These are phyloP conservation scores for Phialocephala subalpina DNA, from an alignment of 2,329 filamentous ascomycete species.

Conservation along the genomic window DNA sequence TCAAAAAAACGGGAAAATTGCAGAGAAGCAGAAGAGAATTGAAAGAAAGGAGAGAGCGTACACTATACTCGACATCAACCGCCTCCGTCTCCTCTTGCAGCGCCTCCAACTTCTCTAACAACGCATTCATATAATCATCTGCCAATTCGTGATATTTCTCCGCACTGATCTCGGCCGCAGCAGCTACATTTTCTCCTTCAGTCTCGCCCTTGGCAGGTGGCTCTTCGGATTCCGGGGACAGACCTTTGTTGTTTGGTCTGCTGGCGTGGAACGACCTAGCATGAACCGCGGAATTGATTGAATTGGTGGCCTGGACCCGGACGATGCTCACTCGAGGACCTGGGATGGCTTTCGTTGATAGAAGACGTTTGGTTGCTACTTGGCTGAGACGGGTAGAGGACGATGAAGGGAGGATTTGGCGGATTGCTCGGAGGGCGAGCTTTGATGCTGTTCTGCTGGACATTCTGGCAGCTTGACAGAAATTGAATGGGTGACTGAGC, in stretches of 20 bases:
- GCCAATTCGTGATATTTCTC: constrained; percentile 80
- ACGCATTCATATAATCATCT: constrained; percentile 73
- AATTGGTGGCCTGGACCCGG: background rate
- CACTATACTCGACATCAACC: constrained; percentile 88
- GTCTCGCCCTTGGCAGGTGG: constrained; percentile 55
- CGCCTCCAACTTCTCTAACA: constrained; percentile 71
- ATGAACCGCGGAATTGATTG: background rate
- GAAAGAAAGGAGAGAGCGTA: constrained; percentile 54
- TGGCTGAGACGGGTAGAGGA: constrained; percentile 8
- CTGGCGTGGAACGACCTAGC: constrained; percentile 37
- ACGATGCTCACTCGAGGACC: constrained; percentile 4
- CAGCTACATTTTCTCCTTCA: constrained; percentile 35
- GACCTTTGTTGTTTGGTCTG: constrained; percentile 52
- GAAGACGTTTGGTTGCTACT: background rate
- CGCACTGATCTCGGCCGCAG: constrained; percentile 71
- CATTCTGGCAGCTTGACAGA: constrained; percentile 21
- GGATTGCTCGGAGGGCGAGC: constrained; percentile 21
- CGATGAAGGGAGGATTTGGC: constrained; percentile 4
- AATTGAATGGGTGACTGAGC: constrained; percentile 16
- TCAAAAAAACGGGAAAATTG: background rate
- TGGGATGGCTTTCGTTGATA: constrained; percentile 6
- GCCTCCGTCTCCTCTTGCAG: constrained; percentile 77
- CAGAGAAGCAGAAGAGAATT: no score
- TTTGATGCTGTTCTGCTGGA: constrained; percentile 22
- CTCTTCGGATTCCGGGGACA: constrained; percentile 66